Base-by-base conservation (phyloP, 1,284 basidiomycete species). In the Gymnopus androsaceus region DNA sequence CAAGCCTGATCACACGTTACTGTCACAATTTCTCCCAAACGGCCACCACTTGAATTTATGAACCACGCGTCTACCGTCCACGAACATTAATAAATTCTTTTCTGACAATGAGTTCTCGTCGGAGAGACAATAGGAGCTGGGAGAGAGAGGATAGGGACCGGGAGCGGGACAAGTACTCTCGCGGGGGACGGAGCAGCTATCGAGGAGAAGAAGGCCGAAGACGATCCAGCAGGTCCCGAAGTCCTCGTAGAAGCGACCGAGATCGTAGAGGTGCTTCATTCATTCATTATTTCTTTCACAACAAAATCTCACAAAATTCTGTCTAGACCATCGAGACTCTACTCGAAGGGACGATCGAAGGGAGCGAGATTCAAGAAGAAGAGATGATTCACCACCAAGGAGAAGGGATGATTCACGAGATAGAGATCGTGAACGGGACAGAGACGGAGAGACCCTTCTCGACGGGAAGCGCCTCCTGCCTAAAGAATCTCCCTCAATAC, bases 171-270 rank as follows among this genome's bases (percentile, higher is more conserved):
- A 72, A 80, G 56, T 74, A 77, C 45, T 62, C 68, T 8, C 58
- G 67, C 50, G 66, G 69, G 66, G 67, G 74, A 47, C 62, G 70
- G 25, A 66, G 72, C 12, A 69, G 67, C 41, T 68, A 77, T 60
- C 74, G 79, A 45, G n/a, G n/a, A n/a, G 78, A 80, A 54, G 66
- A 76, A 56, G 75, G 72, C 46, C 77, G 81, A 58, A 75, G 80
- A 60, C 75, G 85, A 44, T 72, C 75, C 40, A 88, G 85, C 67
- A 79, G 87, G 58, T 89, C 87, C 34, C 80, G 85, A 52, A 91
- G 89, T 69, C 88, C 88, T 21, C 74, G 81, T 40, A 72, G 80
- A 67, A 75, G 72, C 41, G 75, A 77, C 15, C 68, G 76, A 56
- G 77, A 80, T 54, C 71, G 78, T 57, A 73, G 77, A 56, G 66